phyloP scores from a whole-genome alignment of 2,329 filamentous ascomycete species.

The Botrytis deweyae region DNA sequence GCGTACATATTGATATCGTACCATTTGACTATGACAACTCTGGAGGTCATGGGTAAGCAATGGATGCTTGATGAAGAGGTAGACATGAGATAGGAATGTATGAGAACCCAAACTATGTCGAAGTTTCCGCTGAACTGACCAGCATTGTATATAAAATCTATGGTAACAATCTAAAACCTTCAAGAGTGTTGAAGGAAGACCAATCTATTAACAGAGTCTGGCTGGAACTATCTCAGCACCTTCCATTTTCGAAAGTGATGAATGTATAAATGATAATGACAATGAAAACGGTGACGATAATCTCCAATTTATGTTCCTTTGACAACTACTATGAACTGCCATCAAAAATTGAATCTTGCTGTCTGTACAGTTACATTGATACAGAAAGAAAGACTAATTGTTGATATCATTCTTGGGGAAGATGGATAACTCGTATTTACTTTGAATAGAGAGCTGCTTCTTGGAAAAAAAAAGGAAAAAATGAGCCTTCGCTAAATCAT shows the following conservation, averaged over 20 bases:
- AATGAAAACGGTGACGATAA: background rate
- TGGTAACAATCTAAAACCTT: no score
- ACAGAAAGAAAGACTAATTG: rapidly evolving
- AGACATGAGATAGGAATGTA: no score
- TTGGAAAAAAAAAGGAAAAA: no score
- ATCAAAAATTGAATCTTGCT: background rate
- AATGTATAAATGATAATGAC: background rate
- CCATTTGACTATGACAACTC: rapidly evolving
- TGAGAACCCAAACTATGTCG: no score
- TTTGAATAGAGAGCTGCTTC: background rate
- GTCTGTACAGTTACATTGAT: rapidly evolving
- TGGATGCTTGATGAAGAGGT: background rate
- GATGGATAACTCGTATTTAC: background rate
- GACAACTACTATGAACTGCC: rapidly evolving
- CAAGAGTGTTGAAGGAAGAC: no score
- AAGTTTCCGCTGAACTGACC: no score
- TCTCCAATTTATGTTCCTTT: background rate
- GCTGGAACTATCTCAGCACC: background rate
- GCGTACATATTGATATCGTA: background rate
- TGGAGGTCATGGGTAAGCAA: no score
- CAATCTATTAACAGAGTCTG: rapidly evolving
- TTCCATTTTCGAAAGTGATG: background rate
- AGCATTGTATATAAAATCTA: no score
- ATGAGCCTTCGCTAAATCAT: no score
- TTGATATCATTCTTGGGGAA: background rate